Percentiles rank a stretch among this genome's conserved stretches.
These are phyloP conservation scores for Ceratocystis colombiana DNA, from an alignment of 2,329 filamentous ascomycete species.

Conservation along the genomic window DNA sequence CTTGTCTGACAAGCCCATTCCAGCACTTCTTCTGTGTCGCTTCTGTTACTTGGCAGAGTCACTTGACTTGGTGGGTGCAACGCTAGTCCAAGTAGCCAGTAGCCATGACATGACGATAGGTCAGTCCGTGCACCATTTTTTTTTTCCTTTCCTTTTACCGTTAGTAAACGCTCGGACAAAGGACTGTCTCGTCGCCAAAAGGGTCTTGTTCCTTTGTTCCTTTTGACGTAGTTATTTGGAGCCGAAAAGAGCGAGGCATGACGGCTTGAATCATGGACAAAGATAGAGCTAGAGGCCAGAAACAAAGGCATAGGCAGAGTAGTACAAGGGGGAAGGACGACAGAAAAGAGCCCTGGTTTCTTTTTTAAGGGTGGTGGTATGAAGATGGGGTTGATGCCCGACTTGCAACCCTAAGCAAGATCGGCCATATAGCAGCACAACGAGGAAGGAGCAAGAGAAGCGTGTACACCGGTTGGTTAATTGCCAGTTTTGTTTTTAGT, in stretches of 20 bases:
- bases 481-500: not conserved
- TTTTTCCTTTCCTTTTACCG: not conserved
- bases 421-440: not conserved
- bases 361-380: not conserved
- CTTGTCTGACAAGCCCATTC: slow-evolving; percentile 8
- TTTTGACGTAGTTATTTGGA: slow-evolving; percentile 6
- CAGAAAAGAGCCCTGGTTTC: not conserved
- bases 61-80: slow-evolving; percentile 15
- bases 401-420: slow-evolving; percentile 6
- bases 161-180: not conserved
- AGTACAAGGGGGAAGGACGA: not conserved
- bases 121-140: not conserved
- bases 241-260: slow-evolving; percentile 12
- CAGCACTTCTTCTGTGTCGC: slow-evolving; percentile 1
- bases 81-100: not conserved
- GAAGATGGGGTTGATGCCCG: not conserved
- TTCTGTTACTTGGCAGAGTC: slow-evolving; percentile 11
- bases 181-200: not conserved
- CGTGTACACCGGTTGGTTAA: not conserved
- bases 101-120: slow-evolving; percentile 4
- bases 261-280: not conserved
- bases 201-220: slow-evolving; percentile 6
- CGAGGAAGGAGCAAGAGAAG: not conserved
- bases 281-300: too few species aligned
- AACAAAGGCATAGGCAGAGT: not conserved